Evolutionary conservation across 1,284 basidiomycete species (phyloP).

Genomic region (Pulchroboletus neoregius): DNA sequence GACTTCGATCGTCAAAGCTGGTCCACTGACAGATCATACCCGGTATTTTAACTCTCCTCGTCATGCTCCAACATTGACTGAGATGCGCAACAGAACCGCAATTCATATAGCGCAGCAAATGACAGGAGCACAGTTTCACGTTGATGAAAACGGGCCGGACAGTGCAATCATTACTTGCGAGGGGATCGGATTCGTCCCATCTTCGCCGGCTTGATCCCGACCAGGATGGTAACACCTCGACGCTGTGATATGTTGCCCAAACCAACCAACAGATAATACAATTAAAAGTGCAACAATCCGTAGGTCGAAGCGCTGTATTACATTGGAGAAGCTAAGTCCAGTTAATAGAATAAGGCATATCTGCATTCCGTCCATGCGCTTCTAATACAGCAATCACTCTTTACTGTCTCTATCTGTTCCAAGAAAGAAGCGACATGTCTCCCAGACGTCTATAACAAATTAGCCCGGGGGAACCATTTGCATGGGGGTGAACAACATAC

Average conservation of each 20-base stretch:
- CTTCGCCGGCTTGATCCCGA: not conserved
- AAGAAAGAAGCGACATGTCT: constrained; percentile 83
- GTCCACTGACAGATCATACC: constrained; percentile 62
- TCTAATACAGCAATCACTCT: constrained; percentile 4
- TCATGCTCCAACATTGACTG: not conserved
- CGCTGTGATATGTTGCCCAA: not conserved
- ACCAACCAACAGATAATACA: constrained; percentile 21
- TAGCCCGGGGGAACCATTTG: not conserved
- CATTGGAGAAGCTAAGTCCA: constrained; percentile 17
- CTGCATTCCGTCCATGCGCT: not conserved
- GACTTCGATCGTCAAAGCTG: constrained; percentile 49
- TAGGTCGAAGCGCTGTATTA: constrained; percentile 22
- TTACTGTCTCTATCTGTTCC: constrained; percentile 57
- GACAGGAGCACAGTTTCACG: constrained; percentile 56
- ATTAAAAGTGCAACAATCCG: constrained; percentile 20
- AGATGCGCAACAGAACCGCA: constrained; percentile 50
- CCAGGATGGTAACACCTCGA: too few relatives aligned
- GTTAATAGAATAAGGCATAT: constrained; percentile 19
- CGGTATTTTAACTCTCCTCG: constrained; percentile 37
- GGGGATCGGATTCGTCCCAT: constrained; percentile 48
- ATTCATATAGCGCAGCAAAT: constrained; percentile 67
- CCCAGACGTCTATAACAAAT: constrained; percentile 57
- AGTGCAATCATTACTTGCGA: constrained; percentile 47
- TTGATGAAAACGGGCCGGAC: constrained; percentile 39
- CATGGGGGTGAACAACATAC: constrained; percentile 46